These are phyloP conservation scores for Cerioporus squamosus DNA, from an alignment of 1,284 basidiomycete species.

Conservation along the genomic window DNA sequence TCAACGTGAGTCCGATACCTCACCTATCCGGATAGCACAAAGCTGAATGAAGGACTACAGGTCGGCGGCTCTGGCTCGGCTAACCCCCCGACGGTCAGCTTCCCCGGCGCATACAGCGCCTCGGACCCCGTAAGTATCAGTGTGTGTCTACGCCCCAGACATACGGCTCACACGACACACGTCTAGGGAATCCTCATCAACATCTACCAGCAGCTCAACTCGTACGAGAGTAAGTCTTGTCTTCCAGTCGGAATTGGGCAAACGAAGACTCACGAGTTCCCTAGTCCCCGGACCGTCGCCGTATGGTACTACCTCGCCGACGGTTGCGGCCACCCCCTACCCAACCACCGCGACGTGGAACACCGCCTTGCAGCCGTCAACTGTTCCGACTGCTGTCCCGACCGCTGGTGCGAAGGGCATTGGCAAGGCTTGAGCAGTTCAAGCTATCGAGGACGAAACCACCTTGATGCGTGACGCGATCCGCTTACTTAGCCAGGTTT, in stretches of 20 bases:
- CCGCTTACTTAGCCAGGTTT: too few species aligned
- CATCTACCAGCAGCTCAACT: conserved; percentile 42
- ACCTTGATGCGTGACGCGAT: too few species aligned
- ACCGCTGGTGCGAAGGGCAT: conserved; percentile 17
- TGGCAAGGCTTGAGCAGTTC: conserved; percentile 7
- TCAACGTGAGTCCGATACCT: conserved; percentile 38
- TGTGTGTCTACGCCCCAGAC: too few species aligned
- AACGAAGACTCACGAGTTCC: not conserved
- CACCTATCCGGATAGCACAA: too few species aligned
- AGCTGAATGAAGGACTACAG: not conserved
- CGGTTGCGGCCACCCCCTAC: conserved; percentile 35
- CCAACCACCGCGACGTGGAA: conserved; percentile 40
- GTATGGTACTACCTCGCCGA: conserved; percentile 32
- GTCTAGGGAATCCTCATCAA: conserved; percentile 46
- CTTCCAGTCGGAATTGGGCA: not conserved
- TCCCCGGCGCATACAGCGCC: conserved; percentile 51
- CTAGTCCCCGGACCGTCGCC: conserved; percentile 50
- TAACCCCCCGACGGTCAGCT: conserved; percentile 46
- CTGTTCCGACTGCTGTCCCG: conserved; percentile 34
- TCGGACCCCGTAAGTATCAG: conserved; percentile 42
- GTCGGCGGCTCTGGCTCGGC: conserved; percentile 43
- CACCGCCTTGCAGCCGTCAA: conserved; percentile 36
- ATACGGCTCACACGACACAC: too few species aligned
- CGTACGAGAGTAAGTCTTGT: conserved; percentile 38
- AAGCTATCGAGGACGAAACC: not conserved